Evolutionary conservation across 108 stramenopile genomes (phyloP), one percentile per base, ranked within the genome.

Genomic region (Cyclotella baltica): DNA sequence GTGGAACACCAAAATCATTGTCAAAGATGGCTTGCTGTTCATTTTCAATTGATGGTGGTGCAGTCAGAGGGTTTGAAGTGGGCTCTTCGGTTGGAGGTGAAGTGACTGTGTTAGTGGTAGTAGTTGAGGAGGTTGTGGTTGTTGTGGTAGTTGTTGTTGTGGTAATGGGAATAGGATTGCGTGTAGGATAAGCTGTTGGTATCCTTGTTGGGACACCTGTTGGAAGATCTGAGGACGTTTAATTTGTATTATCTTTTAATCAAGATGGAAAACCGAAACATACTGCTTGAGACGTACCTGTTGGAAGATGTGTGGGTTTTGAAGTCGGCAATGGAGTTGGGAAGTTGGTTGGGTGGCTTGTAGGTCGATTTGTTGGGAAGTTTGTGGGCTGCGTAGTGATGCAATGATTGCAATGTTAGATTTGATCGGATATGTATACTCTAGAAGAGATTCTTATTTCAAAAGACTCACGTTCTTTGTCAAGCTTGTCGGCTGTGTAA

Each of bases 1-100:
- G 30, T 18, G 71, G 58, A 16, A 30, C 71, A 55, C 71, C 38
- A 28, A 70, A 56, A 11, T 20, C 28, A 19, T 10, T 28, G 36
- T 70, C 69, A 29, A 38, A 70, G 8, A 53, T 37, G 5, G 69
- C 69, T 35, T 27, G n/a, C 20, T 65, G 64, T 46, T 53, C 69
- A 56, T 27, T 43, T 38, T 31, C 38, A 27, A 16, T 4, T 27
- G 23, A 27, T 27, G 63, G 20, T 16, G 38, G 23, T 23, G 63
- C 2, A 22, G 63, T 64, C 20, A 38, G 22, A 11, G 55, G 55
- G 2, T 57, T 57, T 11, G 55, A 57, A 1, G 55, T 28, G 27
- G 55, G 55, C 55, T 57, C 27, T 1, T 57, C 1, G 22, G 55
- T 22, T 57, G 55, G 55, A 1, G 55, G 11, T 13, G 27, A 29